phyloP scores from a whole-genome alignment of 2,329 filamentous ascomycete genomes.

The Fusarium sp. region DNA sequence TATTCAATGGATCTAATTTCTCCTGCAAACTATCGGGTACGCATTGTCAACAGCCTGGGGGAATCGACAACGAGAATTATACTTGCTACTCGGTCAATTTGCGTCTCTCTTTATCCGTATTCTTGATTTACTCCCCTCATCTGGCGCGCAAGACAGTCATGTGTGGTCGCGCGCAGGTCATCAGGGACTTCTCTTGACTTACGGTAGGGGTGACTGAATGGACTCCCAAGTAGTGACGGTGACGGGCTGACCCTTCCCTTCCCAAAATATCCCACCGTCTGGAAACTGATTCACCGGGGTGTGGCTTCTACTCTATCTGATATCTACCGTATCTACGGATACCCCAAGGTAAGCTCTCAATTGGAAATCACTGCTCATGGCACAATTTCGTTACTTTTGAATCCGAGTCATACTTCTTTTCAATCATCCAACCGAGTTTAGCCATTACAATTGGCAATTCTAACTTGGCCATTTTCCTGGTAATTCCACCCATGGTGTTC shows the following conservation, averaged over 20 bases:
- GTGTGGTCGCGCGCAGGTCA: constrained; percentile 39
- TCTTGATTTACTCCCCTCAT: constrained; percentile 14
- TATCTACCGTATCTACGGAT: too few species aligned
- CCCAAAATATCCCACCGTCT: constrained; percentile 46
- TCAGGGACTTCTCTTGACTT: constrained; percentile 38
- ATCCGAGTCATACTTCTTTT: constrained; percentile 9
- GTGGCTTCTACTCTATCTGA: constrained; percentile 17
- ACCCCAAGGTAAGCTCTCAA: constrained; percentile 14
- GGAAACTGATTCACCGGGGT: constrained; percentile 30
- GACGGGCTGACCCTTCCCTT: constrained; percentile 43
- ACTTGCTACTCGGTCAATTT: constrained; percentile 3
- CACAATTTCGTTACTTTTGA: background rate
- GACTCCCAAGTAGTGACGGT: background rate
- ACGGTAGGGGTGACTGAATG: constrained; percentile 35
- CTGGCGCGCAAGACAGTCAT: constrained; percentile 32
- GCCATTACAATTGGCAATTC: constrained; percentile 14
- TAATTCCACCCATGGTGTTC: background rate
- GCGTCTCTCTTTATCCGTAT: constrained; percentile 1
- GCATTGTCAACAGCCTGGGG: background rate
- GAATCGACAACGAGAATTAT: constrained; percentile 8
- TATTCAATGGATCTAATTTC: background rate
- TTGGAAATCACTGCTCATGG: constrained; percentile 25
- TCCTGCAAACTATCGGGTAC: background rate
- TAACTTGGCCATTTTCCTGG: constrained; percentile 3
- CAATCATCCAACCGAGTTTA: background rate